A percentile compares a stretch with the other conserved stretches of the same genome.
These are phyloP conservation scores for Delphinella strobiligena DNA, from an alignment of 2,329 filamentous ascomycete genomes.

Conservation along the genomic window DNA sequence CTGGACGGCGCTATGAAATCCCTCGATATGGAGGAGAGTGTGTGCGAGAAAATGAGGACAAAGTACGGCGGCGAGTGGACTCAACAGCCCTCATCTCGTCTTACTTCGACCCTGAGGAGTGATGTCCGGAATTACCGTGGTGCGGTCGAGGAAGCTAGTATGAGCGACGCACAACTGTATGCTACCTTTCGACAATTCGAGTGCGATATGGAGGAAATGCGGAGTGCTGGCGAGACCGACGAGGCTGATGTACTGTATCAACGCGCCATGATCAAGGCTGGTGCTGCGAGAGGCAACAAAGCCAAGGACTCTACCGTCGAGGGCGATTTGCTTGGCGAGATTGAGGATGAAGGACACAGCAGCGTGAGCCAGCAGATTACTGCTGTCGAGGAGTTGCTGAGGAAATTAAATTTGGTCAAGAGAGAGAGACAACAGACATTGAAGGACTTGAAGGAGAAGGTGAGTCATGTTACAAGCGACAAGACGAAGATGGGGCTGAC, in stretches of 20 bases:
- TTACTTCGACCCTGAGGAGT: slow-evolving; percentile 75
- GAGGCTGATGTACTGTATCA: slow-evolving; percentile 86
- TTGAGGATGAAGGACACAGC: slow-evolving; percentile 71
- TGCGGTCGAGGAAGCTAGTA: slow-evolving; percentile 77
- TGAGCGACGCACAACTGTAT: slow-evolving; percentile 74
- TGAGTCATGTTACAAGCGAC: slow-evolving; percentile 27
- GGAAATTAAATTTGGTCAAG: slow-evolving; percentile 86
- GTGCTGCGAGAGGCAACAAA: slow-evolving; percentile 42
- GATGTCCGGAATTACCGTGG: slow-evolving; percentile 83
- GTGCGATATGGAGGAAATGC: slow-evolving; percentile 88
- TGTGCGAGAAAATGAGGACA: slow-evolving; percentile 97
- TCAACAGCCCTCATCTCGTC: slow-evolving; percentile 81
- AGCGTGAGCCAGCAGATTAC: slow-evolving; percentile 84
- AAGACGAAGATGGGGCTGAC: neutral
- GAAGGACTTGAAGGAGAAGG: slow-evolving; percentile 97
- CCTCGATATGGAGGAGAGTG: slow-evolving; percentile 90
- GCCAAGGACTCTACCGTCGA: slow-evolving; percentile 48
- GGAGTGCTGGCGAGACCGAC: slow-evolving; percentile 71
- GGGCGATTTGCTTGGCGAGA: slow-evolving; percentile 77
- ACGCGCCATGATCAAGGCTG: slow-evolving; percentile 67
- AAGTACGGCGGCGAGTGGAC: slow-evolving; percentile 96
- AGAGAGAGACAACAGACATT: slow-evolving; percentile 81
- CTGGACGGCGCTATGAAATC: slow-evolving; percentile 77
- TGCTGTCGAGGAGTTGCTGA: slow-evolving; percentile 77
- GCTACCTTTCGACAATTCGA: slow-evolving; percentile 77